Evolutionary conservation across 768 basidiomycete genomes (phyloP), one percentile per base, ranked within the genome.

Genomic region (Calocera cornea): DNA sequence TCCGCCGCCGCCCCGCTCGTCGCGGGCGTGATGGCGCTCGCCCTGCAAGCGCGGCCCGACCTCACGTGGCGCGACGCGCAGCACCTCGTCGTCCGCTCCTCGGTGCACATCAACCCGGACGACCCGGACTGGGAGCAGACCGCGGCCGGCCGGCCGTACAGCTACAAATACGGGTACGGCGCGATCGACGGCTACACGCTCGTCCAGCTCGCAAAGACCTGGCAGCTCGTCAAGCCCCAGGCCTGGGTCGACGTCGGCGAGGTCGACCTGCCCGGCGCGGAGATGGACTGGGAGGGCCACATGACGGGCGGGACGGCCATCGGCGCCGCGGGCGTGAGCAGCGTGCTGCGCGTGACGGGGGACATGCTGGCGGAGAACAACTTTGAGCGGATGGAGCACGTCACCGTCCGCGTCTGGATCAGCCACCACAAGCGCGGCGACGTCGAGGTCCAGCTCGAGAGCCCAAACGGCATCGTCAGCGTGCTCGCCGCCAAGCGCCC

Each of bases 1-100:
- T 97, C 95, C 17, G 97, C 97, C 27, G 97, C 97, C 2, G 97
- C 97, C 7, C 97, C 97, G 7, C 91, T 98, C 70, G 97, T 93
- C 29, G 94, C 87, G 16, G 97, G 93, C 31, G 90, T 97, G 41
- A 88, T 95, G 74, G 90, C 94, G 24, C 83, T 99, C 12, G 92
- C 92, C 5, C 80, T 99, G 17, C 82, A 92, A 78, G 90, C 84
- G 68, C 84, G 95, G 11, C 94, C 97, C 31, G 95, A 98, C 66
- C 83, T 99, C 22, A 88, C 90, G 38, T 99, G 97, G 97, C 87
- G 97, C 64, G 97, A 99, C 73, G 80, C 97, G 40, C 97, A 99
- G 73, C 86, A 99, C 73, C 81, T 99, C 27, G 87, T 88, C 70
- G 85, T 97, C 34, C 82, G 82, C 68, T 88, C 85, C 0, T 89